These are phyloP conservation scores for Solanum ahanhuiri DNA, from an alignment of 257 asterid species.

Conservation along the genomic window DNA sequence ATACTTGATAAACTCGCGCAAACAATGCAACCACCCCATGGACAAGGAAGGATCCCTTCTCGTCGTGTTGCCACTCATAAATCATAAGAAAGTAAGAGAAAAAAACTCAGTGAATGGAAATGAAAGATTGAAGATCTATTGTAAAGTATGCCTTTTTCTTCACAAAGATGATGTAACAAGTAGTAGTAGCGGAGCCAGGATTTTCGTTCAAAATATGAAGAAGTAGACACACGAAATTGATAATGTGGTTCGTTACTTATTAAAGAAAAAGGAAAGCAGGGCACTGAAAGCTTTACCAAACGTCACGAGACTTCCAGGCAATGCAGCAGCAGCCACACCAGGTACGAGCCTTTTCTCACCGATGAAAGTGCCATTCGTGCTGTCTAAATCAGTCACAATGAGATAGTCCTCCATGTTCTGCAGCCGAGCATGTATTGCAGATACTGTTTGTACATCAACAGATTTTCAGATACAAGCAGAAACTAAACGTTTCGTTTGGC, in stretches of 20 bases:
- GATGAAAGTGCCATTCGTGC: constrained; percentile 88
- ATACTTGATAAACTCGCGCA: neutral
- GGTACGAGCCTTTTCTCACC: constrained; percentile 64
- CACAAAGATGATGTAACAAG: neutral
- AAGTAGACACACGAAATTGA: neutral
- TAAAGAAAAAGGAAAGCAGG: neutral
- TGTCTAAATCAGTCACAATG: constrained; percentile 69
- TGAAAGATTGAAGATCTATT: neutral
- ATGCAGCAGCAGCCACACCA: constrained; percentile 56
- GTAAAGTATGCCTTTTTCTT: neutral
- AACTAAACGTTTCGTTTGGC: neutral
- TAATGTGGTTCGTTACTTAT: neutral
- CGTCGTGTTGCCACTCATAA: neutral
- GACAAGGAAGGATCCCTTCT: neutral
- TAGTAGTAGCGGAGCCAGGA: neutral
- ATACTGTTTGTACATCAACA: constrained; percentile 31
- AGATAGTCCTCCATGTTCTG: constrained; percentile 57
- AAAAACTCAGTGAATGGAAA: neutral
- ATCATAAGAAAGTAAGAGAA: neutral
- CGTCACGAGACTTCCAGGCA: constrained; percentile 60
- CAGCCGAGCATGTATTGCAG: constrained; percentile 69
- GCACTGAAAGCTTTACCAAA: constrained; percentile 38
- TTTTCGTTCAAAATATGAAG: neutral
- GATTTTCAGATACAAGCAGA: neutral
- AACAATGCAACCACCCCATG: neutral